Evolutionary conservation across 1,139 yeast genomes (phyloP).

Genomic region (Tardiomyces depauwii): DNA sequence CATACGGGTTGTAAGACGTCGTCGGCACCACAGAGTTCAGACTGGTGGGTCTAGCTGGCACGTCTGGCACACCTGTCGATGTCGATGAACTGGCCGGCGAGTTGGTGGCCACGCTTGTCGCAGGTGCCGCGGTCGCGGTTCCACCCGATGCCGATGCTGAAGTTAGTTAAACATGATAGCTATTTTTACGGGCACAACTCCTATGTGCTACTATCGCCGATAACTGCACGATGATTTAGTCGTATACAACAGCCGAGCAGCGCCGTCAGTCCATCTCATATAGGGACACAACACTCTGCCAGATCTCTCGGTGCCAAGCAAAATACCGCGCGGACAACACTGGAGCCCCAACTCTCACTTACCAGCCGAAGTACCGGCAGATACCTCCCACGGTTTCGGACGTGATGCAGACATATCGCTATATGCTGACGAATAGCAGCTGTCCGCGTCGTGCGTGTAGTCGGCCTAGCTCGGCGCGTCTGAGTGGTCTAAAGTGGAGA

Average conservation of each 20-base stretch:
- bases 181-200: no score
- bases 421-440: no score
- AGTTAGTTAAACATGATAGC: no score
- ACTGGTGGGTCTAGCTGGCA: slow-evolving; percentile 20
- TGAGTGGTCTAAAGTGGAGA: no score
- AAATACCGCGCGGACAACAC: slow-evolving; percentile 4
- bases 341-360: slow-evolving; percentile 19
- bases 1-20: slow-evolving; percentile 12
- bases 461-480: no score
- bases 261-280: no score
- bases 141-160: slow-evolving; percentile 12
- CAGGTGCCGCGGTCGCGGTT: slow-evolving; percentile 12
- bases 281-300: no score
- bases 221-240: background rate
- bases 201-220: no score
- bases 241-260: no score
- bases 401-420: slow-evolving; percentile 38
- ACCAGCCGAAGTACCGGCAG: slow-evolving; percentile 35
- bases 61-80: slow-evolving; percentile 14
- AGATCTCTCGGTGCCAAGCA: no score
- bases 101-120: slow-evolving; percentile 11
- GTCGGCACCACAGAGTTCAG: slow-evolving; percentile 15
- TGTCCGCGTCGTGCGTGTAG: no score
- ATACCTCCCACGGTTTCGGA: slow-evolving; percentile 71
- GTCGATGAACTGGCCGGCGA: slow-evolving; percentile 10